phyloP scores from a whole-genome alignment of 495 filamentous ascomycete genomes.

The Hyaloscypha hepaticicola region DNA sequence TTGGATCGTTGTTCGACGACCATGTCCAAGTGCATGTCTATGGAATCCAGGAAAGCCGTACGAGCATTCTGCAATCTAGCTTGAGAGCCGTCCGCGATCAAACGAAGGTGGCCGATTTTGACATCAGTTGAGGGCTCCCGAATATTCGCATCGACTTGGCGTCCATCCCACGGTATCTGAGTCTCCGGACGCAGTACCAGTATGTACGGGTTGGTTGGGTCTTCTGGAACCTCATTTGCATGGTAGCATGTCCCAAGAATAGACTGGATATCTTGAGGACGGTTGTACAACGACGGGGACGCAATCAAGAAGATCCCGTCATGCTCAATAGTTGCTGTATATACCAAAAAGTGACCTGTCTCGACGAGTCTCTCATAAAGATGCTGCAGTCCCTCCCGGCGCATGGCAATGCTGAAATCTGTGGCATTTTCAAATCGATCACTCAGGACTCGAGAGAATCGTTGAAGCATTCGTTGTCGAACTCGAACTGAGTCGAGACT shows the following conservation, averaged over 20 bases:
- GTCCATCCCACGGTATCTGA: constrained; percentile 78
- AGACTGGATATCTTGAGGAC: constrained; percentile 75
- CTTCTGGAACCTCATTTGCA: constrained; percentile 66
- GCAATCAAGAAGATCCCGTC: constrained; percentile 82
- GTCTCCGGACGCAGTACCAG: constrained; percentile 82
- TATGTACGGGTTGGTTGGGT: constrained; percentile 75
- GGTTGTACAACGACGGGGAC: constrained; percentile 70
- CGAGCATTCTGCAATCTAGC: constrained; percentile 76
- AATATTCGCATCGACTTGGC: constrained; percentile 65
- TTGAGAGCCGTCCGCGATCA: constrained; percentile 87
- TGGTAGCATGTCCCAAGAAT: constrained; percentile 88
- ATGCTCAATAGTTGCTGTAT: constrained; percentile 62
- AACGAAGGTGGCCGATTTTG: constrained; percentile 79
- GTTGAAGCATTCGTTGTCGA: constrained; percentile 75
- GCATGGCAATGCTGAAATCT: constrained; percentile 81
- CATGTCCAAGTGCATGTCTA: constrained; percentile 79
- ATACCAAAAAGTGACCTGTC: constrained; percentile 83
- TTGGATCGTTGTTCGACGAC: constrained; percentile 91
- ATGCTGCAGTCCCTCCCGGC: constrained; percentile 61
- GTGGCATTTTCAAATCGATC: constrained; percentile 94
- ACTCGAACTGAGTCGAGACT: constrained; percentile 93
- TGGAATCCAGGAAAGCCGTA: constrained; percentile 68
- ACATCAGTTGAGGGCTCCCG: constrained; percentile 80
- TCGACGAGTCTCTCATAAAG: constrained; percentile 80
- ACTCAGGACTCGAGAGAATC: constrained; percentile 81